phyloP scores from a whole-genome alignment of 768 basidiomycete species.

The Boletales sp. region DNA sequence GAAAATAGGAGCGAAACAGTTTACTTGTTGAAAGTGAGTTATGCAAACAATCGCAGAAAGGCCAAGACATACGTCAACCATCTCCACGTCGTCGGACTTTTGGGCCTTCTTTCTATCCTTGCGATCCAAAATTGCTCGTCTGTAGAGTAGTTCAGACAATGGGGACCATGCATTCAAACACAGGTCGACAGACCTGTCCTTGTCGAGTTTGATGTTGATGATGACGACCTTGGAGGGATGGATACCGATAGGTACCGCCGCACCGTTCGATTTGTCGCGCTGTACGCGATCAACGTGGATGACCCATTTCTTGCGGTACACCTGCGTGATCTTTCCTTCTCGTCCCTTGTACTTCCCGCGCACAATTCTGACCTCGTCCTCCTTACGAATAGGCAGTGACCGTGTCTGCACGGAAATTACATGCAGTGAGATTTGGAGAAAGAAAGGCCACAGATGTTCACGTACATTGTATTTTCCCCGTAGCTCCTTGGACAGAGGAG shows the following conservation, averaged over 20 bases:
- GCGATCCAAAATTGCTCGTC: slow-evolving; percentile 83
- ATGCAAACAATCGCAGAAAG: slow-evolving; percentile 8
- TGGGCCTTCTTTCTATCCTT: slow-evolving; percentile 73
- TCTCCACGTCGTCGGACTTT: slow-evolving; percentile 66
- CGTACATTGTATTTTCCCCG: slow-evolving; percentile 87
- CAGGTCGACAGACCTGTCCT: slow-evolving; percentile 60
- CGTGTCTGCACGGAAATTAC: slow-evolving; percentile 53
- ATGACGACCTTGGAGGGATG: slow-evolving; percentile 98
- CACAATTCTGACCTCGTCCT: slow-evolving; percentile 96
- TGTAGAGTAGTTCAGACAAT: slow-evolving; percentile 25
- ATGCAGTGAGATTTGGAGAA: neutral
- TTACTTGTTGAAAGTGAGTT: slow-evolving; percentile 22
- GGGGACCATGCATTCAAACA: neutral
- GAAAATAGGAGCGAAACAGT: slow-evolving; percentile 12
- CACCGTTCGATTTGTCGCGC: slow-evolving; percentile 96
- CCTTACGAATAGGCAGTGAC: slow-evolving; percentile 93
- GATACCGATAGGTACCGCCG: slow-evolving; percentile 89
- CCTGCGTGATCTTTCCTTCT: slow-evolving; percentile 97
- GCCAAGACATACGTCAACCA: slow-evolving; percentile 64
- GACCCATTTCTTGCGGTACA: slow-evolving; percentile 99
- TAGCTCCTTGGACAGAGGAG: slow-evolving; percentile 92
- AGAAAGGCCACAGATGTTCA: slow-evolving; percentile 6
- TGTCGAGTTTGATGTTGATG: slow-evolving; percentile 87
- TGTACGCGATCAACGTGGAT: slow-evolving; percentile 98
- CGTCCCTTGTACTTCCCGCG: slow-evolving; percentile 98